Percentiles rank a stretch among this genome's conserved stretches.
phyloP scores from a whole-genome alignment of 257 asterid genomes.

The Cinchona pubescens region DNA sequence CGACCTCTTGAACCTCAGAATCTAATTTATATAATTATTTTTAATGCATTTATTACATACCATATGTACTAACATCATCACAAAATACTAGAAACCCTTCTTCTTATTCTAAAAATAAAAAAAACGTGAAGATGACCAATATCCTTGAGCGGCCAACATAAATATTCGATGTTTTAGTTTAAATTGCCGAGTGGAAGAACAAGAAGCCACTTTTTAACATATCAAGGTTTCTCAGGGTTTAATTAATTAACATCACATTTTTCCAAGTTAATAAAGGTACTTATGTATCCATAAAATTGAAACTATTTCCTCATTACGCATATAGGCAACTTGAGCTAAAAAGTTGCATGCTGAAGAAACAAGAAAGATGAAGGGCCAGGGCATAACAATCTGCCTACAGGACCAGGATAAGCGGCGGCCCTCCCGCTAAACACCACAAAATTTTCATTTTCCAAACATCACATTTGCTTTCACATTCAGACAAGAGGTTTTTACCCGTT shows the following conservation, averaged over 20 bases:
- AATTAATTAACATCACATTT: background rate
- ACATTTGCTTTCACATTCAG: background rate
- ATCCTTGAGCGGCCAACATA: background rate
- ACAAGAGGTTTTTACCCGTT: background rate
- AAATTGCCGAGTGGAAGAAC: background rate
- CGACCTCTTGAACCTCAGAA: no score
- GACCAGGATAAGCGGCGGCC: background rate
- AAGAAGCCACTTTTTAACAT: background rate
- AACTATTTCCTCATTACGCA: background rate
- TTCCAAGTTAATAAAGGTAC: background rate
- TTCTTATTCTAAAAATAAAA: no score
- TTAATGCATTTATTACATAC: no score
- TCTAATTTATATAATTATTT: no score
- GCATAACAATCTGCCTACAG: background rate
- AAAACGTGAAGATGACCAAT: no score
- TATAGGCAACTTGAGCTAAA: background rate
- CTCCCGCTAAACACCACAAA: constrained; percentile 2
- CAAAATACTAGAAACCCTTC: no score
- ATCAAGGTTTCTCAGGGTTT: background rate
- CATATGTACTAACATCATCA: no score
- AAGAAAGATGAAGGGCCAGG: background rate
- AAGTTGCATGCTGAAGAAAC: background rate
- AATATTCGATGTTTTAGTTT: background rate
- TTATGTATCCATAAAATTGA: background rate
- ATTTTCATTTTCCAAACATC: background rate